A percentile compares a stretch with the other conserved stretches of the same genome.
Conservation (phyloP, 495 filamentous ascomycete genomes). For the Lepidopterella palustris region DNA sequence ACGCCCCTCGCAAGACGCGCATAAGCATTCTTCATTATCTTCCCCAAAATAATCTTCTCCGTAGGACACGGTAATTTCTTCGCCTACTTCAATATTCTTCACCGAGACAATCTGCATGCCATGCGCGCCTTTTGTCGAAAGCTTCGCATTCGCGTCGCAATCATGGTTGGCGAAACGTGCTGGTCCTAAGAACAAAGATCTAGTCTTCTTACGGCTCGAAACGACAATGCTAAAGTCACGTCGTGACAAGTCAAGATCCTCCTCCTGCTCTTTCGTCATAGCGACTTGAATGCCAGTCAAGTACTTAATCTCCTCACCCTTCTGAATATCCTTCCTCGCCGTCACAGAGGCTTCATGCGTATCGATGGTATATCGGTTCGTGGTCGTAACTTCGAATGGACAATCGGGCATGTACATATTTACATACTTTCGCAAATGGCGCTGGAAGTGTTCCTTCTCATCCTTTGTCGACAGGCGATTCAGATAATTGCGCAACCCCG, state of each 20-base stretch:
- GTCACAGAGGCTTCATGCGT: constrained; percentile 81
- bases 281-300: constrained; percentile 81
- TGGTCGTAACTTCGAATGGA: constrained; percentile 88
- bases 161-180: constrained; percentile 97
- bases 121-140: constrained; percentile 72
- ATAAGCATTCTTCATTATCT: constrained; percentile 93
- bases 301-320: constrained; percentile 83
- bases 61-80: constrained; percentile 94
- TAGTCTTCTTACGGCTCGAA: constrained; percentile 79
- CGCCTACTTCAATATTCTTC: constrained; percentile 73
- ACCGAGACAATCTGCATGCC: constrained; percentile 82
- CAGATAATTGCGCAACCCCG: constrained; percentile 66
- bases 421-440: constrained; percentile 84
- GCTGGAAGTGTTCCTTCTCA: constrained; percentile 81
- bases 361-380: constrained; percentile 90
- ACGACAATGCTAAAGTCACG: constrained; percentile 96
- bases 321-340: constrained; percentile 69
- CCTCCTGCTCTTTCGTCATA: constrained; percentile 85
- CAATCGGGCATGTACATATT: constrained; percentile 88
- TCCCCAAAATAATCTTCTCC: constrained; percentile 94
- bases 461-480: constrained; percentile 60
- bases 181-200: constrained; percentile 86
- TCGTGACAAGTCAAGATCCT: constrained; percentile 64
- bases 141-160: constrained; percentile 82
- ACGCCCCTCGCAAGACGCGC: constrained; percentile 73